A percentile compares a stretch with the other conserved stretches of the same genome.
These are phyloP conservation scores for Cynanchum wilfordii DNA, from an alignment of 257 asterid genomes.

Conservation along the genomic window DNA sequence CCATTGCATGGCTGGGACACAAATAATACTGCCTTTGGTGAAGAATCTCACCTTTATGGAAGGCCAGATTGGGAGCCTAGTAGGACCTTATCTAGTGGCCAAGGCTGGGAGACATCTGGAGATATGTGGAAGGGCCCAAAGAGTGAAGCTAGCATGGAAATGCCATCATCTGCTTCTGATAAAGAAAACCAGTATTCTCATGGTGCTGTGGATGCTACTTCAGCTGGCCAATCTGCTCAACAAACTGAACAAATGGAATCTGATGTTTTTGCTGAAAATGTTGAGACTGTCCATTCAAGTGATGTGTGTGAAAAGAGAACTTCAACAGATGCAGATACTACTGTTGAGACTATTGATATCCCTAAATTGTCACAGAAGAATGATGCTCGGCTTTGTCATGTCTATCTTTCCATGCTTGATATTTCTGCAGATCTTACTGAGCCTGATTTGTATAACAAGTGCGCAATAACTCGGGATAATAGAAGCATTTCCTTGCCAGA, in stretches of 20 bases:
- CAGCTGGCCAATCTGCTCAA: constrained; percentile 39
- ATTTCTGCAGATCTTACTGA: constrained; percentile 79
- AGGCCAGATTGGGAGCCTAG: constrained; percentile 85
- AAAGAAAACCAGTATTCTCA: constrained; percentile 48
- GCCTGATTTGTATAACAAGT: constrained; percentile 57
- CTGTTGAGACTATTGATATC: constrained; percentile 27
- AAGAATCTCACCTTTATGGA: constrained; percentile 72
- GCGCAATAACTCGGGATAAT: constrained; percentile 43
- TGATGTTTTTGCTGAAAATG: constrained; percentile 45
- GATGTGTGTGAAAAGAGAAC: constrained; percentile 38
- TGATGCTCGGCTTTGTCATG: constrained; percentile 32
- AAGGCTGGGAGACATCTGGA: constrained; percentile 56
- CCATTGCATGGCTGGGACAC: constrained; percentile 77
- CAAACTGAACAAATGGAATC: constrained; percentile 42
- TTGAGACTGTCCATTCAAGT: constrained; percentile 31
- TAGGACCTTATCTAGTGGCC: constrained; percentile 36
- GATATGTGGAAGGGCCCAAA: constrained; percentile 71
- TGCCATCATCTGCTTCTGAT: constrained; percentile 42
- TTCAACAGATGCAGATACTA: constrained; percentile 30
- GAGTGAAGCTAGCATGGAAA: constrained; percentile 49
- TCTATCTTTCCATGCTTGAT: constrained; percentile 78
- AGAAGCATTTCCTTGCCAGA: constrained; percentile 31
- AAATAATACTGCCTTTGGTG: constrained; percentile 58
- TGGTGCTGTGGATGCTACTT: constrained; percentile 40
- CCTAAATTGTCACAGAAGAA: constrained; percentile 40